phyloP scores from a whole-genome alignment of 129 eudicot species.

The Heracleum sosnowskyi region DNA sequence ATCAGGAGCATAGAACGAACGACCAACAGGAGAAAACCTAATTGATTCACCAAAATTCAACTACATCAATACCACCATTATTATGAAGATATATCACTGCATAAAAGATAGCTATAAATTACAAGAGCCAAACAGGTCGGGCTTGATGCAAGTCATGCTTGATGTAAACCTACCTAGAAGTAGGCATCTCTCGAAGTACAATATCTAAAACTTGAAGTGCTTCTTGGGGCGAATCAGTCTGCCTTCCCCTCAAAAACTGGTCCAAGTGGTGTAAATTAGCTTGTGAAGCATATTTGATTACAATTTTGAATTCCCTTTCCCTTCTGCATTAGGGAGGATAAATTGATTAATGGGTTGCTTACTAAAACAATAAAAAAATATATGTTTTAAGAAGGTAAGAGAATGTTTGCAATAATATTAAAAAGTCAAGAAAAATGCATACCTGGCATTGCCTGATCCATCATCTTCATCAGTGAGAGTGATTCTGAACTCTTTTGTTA shows the following conservation, averaged over 20 bases:
- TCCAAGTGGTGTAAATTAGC: constrained; percentile 79
- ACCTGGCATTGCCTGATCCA: constrained; percentile 76
- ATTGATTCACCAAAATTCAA: neutral
- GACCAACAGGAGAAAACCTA: constrained; percentile 76
- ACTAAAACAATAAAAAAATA: neutral
- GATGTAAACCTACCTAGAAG: constrained; percentile 36
- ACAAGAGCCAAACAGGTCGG: neutral
- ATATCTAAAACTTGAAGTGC: constrained; percentile 94
- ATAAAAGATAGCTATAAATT: neutral
- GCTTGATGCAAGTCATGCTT: constrained; percentile 1
- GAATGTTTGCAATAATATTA: neutral
- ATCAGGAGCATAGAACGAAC: constrained; percentile 81
- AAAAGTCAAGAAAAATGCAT: neutral
- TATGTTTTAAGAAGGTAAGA: neutral
- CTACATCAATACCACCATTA: neutral
- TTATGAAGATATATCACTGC: neutral
- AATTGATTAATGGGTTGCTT: too few relatives aligned
- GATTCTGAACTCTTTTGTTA: constrained; percentile 59
- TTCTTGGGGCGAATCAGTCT: constrained; percentile 95
- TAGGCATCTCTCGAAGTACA: constrained; percentile 85
- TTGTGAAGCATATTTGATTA: constrained; percentile 79
- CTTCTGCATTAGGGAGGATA: constrained; percentile 49
- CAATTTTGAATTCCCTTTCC: constrained; percentile 73
- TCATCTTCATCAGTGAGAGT: constrained; percentile 78
- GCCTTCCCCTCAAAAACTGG: constrained; percentile 74